Conservation (phyloP, 495 filamentous ascomycete species). For the Hypoxylon perforatum region DNA sequence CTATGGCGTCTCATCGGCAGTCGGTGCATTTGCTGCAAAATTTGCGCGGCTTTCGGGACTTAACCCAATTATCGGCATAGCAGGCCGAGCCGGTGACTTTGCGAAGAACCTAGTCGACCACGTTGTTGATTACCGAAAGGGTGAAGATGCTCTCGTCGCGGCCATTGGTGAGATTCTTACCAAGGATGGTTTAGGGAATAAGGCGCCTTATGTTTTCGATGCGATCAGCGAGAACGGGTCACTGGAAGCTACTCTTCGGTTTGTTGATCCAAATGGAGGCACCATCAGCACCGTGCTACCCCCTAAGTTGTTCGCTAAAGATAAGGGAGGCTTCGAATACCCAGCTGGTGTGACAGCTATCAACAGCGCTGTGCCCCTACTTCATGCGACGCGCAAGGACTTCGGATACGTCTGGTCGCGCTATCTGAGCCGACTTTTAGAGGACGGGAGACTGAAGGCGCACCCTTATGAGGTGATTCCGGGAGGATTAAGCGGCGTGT, state of each 20-base stretch:
- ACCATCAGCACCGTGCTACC: constrained; percentile 41
- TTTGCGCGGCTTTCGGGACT: constrained; percentile 52
- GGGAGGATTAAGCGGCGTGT: constrained; percentile 48
- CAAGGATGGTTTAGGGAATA: constrained; percentile 43
- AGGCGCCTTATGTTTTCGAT: constrained; percentile 47
- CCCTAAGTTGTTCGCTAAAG: constrained; percentile 35
- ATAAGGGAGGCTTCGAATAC: constrained; percentile 33
- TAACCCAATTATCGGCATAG: constrained; percentile 53
- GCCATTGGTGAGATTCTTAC: constrained; percentile 41
- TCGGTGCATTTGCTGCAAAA: constrained; percentile 55
- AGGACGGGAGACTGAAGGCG: constrained; percentile 46
- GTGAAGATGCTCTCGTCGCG: constrained; percentile 43
- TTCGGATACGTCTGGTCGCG: constrained; percentile 51
- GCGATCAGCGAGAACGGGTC: constrained; percentile 42
- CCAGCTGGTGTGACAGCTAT: constrained; percentile 27
- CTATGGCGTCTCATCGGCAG: constrained; percentile 55
- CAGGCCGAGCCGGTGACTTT: constrained; percentile 49
- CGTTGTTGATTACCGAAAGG: constrained; percentile 56
- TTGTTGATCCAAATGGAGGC: constrained; percentile 34
- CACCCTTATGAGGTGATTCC: constrained; percentile 51
- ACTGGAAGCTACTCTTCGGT: constrained; percentile 39
- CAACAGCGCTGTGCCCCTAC: constrained; percentile 24
- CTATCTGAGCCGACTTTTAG: constrained; percentile 46
- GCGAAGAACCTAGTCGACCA: constrained; percentile 51
- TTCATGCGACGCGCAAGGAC: constrained; percentile 46